Conservation (phyloP, 2,329 filamentous ascomycete genomes). For the Aspergillus spinulosporus region DNA sequence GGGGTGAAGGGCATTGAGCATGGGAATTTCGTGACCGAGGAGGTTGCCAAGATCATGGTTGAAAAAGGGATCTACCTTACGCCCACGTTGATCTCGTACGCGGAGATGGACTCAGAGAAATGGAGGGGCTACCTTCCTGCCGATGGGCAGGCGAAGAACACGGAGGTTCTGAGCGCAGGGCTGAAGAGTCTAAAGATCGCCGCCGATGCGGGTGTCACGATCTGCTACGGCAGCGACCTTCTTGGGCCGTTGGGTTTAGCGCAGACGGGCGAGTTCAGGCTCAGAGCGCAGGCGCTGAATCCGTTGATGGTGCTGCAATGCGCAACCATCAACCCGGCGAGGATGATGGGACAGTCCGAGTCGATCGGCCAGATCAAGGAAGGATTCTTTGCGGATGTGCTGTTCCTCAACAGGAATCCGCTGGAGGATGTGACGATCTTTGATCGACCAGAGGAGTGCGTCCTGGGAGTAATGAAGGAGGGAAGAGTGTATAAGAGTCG, state of each 20-base stretch:
- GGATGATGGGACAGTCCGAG: slow-evolving; percentile 49
- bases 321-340: slow-evolving; percentile 56
- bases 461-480: slow-evolving; percentile 58
- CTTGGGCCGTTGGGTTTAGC: slow-evolving; percentile 51
- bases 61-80: slow-evolving; percentile 53
- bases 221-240: slow-evolving; percentile 59
- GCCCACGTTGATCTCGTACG: slow-evolving; percentile 56
- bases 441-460: slow-evolving; percentile 48
- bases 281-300: slow-evolving; percentile 47
- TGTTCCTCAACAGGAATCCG: slow-evolving; percentile 56
- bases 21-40: slow-evolving; percentile 46
- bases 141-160: slow-evolving; percentile 52
- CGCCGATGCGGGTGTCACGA: slow-evolving; percentile 53
- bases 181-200: slow-evolving; percentile 52
- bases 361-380: slow-evolving; percentile 53
- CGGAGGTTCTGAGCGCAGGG: slow-evolving; percentile 51
- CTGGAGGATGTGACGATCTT: slow-evolving; percentile 57
- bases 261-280: slow-evolving; percentile 53
- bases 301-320: slow-evolving; percentile 50
- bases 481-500: slow-evolving; percentile 45
- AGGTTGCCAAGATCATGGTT: slow-evolving; percentile 54
- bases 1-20: slow-evolving; percentile 60
- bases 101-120: slow-evolving; percentile 46
- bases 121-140: slow-evolving; percentile 28
- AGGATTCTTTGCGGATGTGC: slow-evolving; percentile 56